These are phyloP conservation scores for Schizothecium vesticola DNA, from an alignment of 495 filamentous ascomycete genomes.

Conservation along the genomic window DNA sequence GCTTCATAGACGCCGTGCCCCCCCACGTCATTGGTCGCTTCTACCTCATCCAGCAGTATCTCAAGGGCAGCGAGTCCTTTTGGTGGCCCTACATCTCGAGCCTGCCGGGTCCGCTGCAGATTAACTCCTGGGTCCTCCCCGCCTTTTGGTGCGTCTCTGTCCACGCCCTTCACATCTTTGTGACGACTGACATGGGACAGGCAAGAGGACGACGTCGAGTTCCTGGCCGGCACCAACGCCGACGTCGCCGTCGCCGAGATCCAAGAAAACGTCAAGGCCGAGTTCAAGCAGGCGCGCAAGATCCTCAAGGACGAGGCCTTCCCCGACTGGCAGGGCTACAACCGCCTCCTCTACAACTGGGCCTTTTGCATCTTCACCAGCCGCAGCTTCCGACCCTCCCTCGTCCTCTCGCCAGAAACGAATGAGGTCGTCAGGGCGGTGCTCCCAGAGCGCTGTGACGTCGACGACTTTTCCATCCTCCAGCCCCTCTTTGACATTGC, in stretches of 20 bases:
- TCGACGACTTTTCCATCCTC: slow-evolving; percentile 49
- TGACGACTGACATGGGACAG: neutral
- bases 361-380: slow-evolving; percentile 51
- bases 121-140: slow-evolving; percentile 35
- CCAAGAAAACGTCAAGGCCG: slow-evolving; percentile 32
- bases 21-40: slow-evolving; percentile 45
- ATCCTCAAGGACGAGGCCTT: slow-evolving; percentile 32
- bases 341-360: slow-evolving; percentile 47
- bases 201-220: slow-evolving; percentile 39
- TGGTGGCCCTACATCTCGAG: slow-evolving; percentile 50
- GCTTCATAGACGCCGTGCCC: slow-evolving; percentile 34
- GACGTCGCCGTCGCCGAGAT: slow-evolving; percentile 42
- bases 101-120: slow-evolving; percentile 44
- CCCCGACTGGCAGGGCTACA: slow-evolving; percentile 29
- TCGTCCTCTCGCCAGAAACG: slow-evolving; percentile 29
- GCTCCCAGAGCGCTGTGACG: slow-evolving; percentile 19
- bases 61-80: slow-evolving; percentile 39
- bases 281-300: slow-evolving; percentile 41
- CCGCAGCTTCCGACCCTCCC: slow-evolving; percentile 47
- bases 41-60: slow-evolving; percentile 44
- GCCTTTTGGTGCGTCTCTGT: slow-evolving; percentile 30
- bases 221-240: slow-evolving; percentile 47
- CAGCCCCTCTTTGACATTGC: slow-evolving; percentile 49
- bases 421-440: slow-evolving; percentile 8
- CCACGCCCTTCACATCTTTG: too few species aligned